Base-by-base conservation (phyloP, 305 asterid species). In the Vinca major region DNA sequence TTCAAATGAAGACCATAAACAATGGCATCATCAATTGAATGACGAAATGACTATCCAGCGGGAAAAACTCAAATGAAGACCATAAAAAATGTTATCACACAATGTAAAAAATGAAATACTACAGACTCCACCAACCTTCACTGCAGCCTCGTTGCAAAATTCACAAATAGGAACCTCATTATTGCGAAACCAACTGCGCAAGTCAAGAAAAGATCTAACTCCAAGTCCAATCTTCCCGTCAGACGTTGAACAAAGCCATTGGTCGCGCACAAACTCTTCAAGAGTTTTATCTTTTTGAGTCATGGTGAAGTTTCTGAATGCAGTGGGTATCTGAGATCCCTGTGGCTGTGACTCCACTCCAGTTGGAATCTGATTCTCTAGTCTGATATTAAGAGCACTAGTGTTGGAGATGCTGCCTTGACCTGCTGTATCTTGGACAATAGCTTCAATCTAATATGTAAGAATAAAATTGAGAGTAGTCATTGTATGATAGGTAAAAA, bases 91-190 rank as follows among this genome's bases (percentile, higher is more conserved):
- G 21, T 50, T 19, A 55, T 55, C 68, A 66, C 26, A 53, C 55
- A 66, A 57, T 19, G 56, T 21, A 56, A 60, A 62, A 66, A 4
- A 75, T 56, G 50, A 50, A 70, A 39, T 3, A 61, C 52, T 45
- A 41, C 67, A 66, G 47, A 67, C 53, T 49, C 51, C 6, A 72
- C 77, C 60, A 37, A 92, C 98, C 98, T 88, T 92, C 53, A 90
- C 81, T 14, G 96, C 96, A 72, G 94, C 90, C 84, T 92, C 97
- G 36, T 92, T 92, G 88, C 97, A 92, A 72, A 90, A 87, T 65
- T 85, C 91, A 74, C 98, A 92, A 21, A 87, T 70, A 66, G 98
- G 86, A 71, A 90, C 88, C 63, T 90, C 97, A 33, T 83, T 92
- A 54, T 74, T 79, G 36, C 83, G 86, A 67, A 92, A 92, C 97